Evolutionary conservation across 495 filamentous ascomycete genomes (phyloP), one percentile per base, ranked within the genome.

Genomic region (Trichoderma asperelloides): DNA sequence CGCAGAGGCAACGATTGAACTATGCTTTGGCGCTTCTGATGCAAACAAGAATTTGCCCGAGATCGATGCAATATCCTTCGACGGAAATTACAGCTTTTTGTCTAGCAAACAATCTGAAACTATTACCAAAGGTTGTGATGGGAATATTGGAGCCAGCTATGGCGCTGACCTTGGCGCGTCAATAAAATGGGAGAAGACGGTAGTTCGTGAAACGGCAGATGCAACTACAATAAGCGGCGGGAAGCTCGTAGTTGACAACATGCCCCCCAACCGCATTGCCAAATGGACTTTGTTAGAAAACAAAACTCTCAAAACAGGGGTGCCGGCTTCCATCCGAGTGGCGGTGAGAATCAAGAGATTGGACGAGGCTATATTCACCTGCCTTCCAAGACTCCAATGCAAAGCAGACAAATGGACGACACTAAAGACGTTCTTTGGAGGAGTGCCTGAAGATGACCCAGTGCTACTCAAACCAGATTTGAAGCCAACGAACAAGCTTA

Each of bases 201-300:
- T 51, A 18, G 64, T 49, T 4, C 64, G 64, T 18, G 18, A 66
- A 45, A 66, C 41, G n/a, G 27, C 41, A 18, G 64, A 66, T 28
- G 64, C 64, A 27, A 66, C 41, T 13, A 66, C 64, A 4, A 30
- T 66, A 11, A 66, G 64, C 41, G 64, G 64, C 21, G 64, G 64
- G 12, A 66, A 16, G 30, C 28, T n/a, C 16, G 41, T 33, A 8
- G 40, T 66, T n/a, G 40, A 33, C 23, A 33, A 33, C n/a, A n/a
- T 49, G 13, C 18, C 16, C 15, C 64, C 64, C 25, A 47, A 66
- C 39, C 64, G 64, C 3, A 41, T 66, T 3, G 64, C 64, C n/a
- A 66, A 66, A n/a, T 66, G 64, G 64, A 66, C 40, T 11, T 27
- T 66, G 39, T n/a, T 66, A 3, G 64, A 66, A 23, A 51, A 66